Evolutionary conservation across 331 rosid species (phyloP).

Genomic region (Acacia concinna): DNA sequence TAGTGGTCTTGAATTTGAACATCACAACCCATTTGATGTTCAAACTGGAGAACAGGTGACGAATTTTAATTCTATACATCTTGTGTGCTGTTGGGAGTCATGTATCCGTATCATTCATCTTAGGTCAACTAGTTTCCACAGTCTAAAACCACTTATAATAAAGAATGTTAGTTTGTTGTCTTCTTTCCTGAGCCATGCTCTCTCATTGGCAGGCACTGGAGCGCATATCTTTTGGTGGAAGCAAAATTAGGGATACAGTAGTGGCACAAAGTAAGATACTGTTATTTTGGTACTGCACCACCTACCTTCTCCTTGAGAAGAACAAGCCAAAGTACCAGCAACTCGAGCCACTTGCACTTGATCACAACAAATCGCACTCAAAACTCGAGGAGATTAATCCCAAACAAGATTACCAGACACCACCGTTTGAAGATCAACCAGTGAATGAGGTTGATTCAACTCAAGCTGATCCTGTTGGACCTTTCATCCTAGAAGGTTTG

Average conservation of each 20-base stretch:
- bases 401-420: constrained; percentile 24
- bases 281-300: constrained; percentile 77
- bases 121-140: no score
- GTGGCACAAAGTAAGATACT: constrained; percentile 83
- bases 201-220: constrained; percentile 69
- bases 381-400: constrained; percentile 43
- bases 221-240: constrained; percentile 69
- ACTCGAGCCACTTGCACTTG: constrained; percentile 54
- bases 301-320: constrained; percentile 88
- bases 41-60: constrained; percentile 96
- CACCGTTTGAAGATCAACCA: constrained; percentile 34
- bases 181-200: not conserved
- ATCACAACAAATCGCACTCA: constrained; percentile 26
- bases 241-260: constrained; percentile 70
- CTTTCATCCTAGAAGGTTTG: constrained; percentile 94
- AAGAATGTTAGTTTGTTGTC: no score
- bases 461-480: constrained; percentile 55
- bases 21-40: constrained; percentile 72
- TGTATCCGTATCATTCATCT: not conserved
- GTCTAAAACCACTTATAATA: no score
- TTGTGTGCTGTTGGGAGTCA: no score
- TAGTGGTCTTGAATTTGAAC: constrained; percentile 87
- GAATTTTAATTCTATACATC: not conserved
- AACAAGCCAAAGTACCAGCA: constrained; percentile 87
- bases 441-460: constrained; percentile 45